Conservation (phyloP, 176 grass and related monocot species). For the Zizania latifolia region DNA sequence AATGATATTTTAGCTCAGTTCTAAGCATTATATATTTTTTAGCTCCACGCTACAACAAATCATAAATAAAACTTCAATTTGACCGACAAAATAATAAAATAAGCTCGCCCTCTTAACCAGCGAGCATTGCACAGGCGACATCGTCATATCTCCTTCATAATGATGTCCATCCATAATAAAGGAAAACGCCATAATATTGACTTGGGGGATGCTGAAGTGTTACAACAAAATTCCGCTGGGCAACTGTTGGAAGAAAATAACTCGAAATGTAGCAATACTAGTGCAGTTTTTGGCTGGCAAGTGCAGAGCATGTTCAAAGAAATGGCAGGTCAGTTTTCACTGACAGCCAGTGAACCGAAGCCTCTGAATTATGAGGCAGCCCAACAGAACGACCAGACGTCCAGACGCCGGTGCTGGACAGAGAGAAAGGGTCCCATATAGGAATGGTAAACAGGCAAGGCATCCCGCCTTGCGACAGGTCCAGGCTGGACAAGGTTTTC, state of each 20-base stretch:
- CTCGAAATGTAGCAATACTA: background rate
- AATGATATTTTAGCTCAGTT: too few relatives aligned
- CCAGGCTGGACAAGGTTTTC: too few relatives aligned
- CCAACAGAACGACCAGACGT: background rate
- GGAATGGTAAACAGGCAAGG: background rate
- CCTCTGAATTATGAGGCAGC: background rate
- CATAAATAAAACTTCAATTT: background rate
- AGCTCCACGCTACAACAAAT: too few relatives aligned
- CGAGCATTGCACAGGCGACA: background rate
- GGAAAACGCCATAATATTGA: background rate
- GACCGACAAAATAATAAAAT: background rate
- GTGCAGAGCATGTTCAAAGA: background rate
- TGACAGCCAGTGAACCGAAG: background rate
- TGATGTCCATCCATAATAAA: background rate
- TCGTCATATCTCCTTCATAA: background rate
- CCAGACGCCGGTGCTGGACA: background rate
- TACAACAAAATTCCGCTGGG: background rate
- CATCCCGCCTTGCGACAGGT: too few relatives aligned
- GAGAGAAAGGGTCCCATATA: too few relatives aligned
- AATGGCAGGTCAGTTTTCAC: background rate
- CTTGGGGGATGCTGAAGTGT: background rate
- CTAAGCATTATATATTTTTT: too few relatives aligned
- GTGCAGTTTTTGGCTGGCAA: background rate
- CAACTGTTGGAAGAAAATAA: background rate
- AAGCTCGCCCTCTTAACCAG: background rate